These are phyloP conservation scores for Fonsecaea multimorphosa DNA, from an alignment of 2,329 filamentous ascomycete genomes.

Conservation along the genomic window DNA sequence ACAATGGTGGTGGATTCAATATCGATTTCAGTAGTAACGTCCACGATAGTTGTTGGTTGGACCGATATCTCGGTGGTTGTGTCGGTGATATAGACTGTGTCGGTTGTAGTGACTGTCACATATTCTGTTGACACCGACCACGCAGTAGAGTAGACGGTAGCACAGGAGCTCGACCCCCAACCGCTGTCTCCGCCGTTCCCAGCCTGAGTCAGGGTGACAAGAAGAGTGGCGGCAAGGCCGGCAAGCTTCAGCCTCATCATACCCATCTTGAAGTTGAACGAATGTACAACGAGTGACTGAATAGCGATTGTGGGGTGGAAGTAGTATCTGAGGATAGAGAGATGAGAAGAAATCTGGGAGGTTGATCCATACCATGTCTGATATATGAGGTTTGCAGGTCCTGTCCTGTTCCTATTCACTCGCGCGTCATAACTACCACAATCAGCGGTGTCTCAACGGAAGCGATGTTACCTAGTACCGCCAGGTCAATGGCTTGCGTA, in stretches of 20 bases:
- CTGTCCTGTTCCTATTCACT: conserved; percentile 15
- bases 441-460: conserved; percentile 8
- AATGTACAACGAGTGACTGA: conserved; percentile 25
- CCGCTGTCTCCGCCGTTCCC: conserved; percentile 1
- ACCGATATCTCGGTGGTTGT: conserved; percentile 4
- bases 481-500: conserved; percentile 16
- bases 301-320: conserved; percentile 9
- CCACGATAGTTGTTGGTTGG: conserved; percentile 19
- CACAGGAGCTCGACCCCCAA: conserved; percentile 7
- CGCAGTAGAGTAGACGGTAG: conserved; percentile 10
- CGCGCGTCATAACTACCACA: conserved; percentile 11
- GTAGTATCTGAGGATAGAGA: neutral
- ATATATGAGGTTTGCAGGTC: conserved; percentile 21
- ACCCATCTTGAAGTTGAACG: conserved; percentile 18
- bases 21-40: neutral
- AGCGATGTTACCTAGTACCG: conserved; percentile 14
- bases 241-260: conserved; percentile 21
- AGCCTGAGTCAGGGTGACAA: conserved; percentile 13
- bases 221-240: conserved; percentile 12
- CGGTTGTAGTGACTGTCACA: conserved; percentile 15
- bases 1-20: conserved; percentile 15
- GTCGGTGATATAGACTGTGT: conserved; percentile 2
- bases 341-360: neutral
- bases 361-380: conserved; percentile 13
- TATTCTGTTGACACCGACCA: no score